A percentile compares a stretch with the other conserved stretches of the same genome.
phyloP scores from a whole-genome alignment of 129 eudicot genomes.

The Pseudognaphalium luteoalbum region DNA sequence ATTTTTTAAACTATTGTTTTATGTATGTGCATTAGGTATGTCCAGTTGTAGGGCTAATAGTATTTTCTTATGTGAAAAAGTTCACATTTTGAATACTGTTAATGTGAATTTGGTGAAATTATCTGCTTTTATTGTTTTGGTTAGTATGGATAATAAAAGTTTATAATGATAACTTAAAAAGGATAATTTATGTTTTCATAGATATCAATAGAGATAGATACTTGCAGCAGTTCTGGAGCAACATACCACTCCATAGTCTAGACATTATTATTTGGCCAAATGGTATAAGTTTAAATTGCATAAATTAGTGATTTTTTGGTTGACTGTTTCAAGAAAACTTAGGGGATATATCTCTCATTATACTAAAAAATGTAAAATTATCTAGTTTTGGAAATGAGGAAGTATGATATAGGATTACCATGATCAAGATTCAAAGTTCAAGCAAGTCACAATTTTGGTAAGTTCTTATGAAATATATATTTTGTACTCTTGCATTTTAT shows the following conservation, averaged over 20 bases:
- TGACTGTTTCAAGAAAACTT: background rate
- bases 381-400: background rate
- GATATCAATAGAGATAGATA: slow-evolving; percentile 11
- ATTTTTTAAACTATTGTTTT: background rate
- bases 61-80: background rate
- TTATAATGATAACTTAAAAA: background rate
- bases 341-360: background rate
- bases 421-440: background rate
- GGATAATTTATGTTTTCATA: slow-evolving; percentile 6
- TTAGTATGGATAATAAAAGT: background rate
- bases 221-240: background rate
- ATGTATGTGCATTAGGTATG: background rate
- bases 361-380: background rate
- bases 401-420: background rate
- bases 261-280: background rate
- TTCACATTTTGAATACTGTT: background rate
- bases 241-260: background rate
- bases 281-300: background rate
- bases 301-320: background rate
- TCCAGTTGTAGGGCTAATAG: background rate
- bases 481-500: background rate
- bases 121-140: background rate
- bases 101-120: background rate
- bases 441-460: background rate
- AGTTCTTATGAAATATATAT: background rate